Conservation (phyloP, 169 alveolate genomes). For the Plasmodium inui region DNA sequence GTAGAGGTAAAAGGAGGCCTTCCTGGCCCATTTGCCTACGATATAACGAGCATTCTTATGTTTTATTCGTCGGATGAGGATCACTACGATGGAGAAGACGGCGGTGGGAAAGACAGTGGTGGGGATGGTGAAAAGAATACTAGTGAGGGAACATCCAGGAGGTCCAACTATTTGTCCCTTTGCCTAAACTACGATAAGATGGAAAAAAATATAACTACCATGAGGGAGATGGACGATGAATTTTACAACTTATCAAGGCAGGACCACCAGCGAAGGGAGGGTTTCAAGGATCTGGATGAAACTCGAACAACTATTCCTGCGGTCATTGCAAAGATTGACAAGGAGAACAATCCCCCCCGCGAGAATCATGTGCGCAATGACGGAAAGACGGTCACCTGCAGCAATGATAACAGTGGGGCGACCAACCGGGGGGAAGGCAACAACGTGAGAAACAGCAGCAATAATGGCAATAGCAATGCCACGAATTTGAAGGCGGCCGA, state of each 20-base stretch:
- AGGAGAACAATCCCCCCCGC: neutral
- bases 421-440: neutral
- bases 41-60: neutral
- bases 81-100: neutral
- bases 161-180: neutral
- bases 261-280: neutral
- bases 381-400: neutral
- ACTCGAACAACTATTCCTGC: neutral
- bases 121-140: neutral
- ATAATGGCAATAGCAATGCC: neutral
- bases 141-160: neutral
- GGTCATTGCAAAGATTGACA: neutral
- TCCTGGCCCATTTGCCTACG: neutral
- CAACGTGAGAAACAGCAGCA: neutral
- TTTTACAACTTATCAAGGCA: constrained; percentile 3
- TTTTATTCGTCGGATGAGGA: constrained; percentile 23
- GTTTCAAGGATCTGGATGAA: neutral
- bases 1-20: neutral
- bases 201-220: constrained; percentile 14
- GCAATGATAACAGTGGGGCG: neutral
- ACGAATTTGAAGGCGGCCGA: constrained; percentile 12
- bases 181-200: constrained; percentile 8
- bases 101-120: neutral
- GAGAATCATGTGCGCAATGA: neutral
- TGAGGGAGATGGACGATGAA: constrained; percentile 14